Evolutionary conservation across 1,284 basidiomycete species (phyloP).

Genomic region (Rhodotorula sp.): DNA sequence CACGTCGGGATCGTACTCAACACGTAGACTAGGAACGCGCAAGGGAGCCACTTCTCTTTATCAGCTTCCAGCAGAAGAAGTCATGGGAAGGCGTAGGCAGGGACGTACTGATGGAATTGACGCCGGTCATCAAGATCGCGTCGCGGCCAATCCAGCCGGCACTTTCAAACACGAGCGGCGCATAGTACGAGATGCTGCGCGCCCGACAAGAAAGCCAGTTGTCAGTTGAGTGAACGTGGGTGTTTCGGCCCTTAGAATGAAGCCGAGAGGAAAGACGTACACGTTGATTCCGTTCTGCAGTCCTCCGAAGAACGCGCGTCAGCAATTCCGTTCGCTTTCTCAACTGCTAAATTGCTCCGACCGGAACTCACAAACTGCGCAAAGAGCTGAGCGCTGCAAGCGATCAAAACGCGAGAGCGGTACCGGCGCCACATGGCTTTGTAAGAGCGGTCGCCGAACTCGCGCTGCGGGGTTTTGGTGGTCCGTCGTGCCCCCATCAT

Average conservation of each 20-base stretch:
- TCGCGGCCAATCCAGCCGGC: slow-evolving; percentile 97
- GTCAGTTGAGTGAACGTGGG: background rate
- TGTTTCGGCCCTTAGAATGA: background rate
- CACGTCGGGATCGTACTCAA: slow-evolving; percentile 60
- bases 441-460: slow-evolving; percentile 9
- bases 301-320: background rate
- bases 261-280: slow-evolving; percentile 43
- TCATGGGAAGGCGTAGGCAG: slow-evolving; percentile 57
- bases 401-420: slow-evolving; percentile 75
- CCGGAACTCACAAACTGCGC: slow-evolving; percentile 72
- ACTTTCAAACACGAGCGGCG: slow-evolving; percentile 56
- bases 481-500: too few relatives aligned
- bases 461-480: slow-evolving; percentile 1
- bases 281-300: slow-evolving; percentile 54
- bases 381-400: slow-evolving; percentile 96
- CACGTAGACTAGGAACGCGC: slow-evolving; percentile 15
- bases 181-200: slow-evolving; percentile 63
- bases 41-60: background rate
- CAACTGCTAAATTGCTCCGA: background rate
- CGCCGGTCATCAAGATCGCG: slow-evolving; percentile 95
- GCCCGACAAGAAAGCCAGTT: too few relatives aligned
- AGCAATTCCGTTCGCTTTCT: background rate
- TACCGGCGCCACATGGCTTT: slow-evolving; percentile 11
- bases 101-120: slow-evolving; percentile 64
- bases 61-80: background rate